These are phyloP conservation scores for Ascochyta rabiei DNA, from an alignment of 2,329 filamentous ascomycete species.

Conservation along the genomic window DNA sequence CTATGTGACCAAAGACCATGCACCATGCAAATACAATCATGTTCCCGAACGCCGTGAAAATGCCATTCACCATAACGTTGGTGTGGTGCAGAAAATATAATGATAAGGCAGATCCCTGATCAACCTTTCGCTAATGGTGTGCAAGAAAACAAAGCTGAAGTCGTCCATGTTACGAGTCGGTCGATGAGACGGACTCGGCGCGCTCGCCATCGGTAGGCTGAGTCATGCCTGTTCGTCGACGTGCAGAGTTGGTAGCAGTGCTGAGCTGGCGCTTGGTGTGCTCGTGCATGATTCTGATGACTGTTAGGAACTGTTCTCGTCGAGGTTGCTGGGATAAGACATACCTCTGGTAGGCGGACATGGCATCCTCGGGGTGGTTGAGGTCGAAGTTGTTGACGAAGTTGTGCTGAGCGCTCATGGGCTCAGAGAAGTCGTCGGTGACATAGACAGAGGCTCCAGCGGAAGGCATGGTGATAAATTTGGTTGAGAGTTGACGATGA, in stretches of 20 bases:
- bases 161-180: constrained; percentile 16
- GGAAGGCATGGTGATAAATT: constrained; percentile 27
- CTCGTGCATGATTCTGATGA: constrained; percentile 55
- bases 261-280: constrained; percentile 58
- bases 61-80: constrained; percentile 5
- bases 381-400: constrained; percentile 54
- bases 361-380: constrained; percentile 46
- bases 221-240: constrained; percentile 42
- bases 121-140: constrained; percentile 8
- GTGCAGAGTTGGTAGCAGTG: constrained; percentile 53
- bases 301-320: constrained; percentile 13
- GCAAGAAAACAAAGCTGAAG: neutral
- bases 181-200: constrained; percentile 27
- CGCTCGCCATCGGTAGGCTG: constrained; percentile 9
- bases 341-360: constrained; percentile 54
- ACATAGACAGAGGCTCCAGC: constrained; percentile 43
- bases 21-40: neutral
- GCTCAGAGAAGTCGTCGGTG: constrained; percentile 49
- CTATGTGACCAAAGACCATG: constrained; percentile 1
- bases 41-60: neutral
- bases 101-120: constrained; percentile 1
- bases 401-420: constrained; percentile 51
- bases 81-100: neutral
- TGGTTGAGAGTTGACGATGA: neutral
- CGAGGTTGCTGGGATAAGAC: constrained; percentile 11